Conservation (phyloP, 2,329 filamentous ascomycete species). For the Ilyonectria destructans region DNA sequence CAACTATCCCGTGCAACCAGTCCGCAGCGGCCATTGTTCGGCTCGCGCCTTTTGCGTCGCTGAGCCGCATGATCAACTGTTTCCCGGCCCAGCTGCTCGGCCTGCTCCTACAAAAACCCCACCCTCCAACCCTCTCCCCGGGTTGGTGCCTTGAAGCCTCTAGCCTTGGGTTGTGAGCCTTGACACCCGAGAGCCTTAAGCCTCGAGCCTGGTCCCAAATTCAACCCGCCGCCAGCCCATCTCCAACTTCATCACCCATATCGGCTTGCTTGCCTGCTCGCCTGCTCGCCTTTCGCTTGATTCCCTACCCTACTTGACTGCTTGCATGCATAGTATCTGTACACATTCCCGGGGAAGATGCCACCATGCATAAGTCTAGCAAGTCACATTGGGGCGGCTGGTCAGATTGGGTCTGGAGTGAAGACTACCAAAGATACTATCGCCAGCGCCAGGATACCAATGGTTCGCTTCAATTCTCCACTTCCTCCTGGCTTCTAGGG, state of each 20-base stretch:
- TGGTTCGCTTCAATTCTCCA: constrained; percentile 44
- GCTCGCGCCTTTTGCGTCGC: constrained; percentile 36
- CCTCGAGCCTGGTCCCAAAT: constrained; percentile 29
- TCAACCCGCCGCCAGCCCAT: constrained; percentile 13
- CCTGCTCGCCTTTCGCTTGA: not conserved
- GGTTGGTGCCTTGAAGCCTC: constrained; percentile 34
- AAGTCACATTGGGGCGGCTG: constrained; percentile 43
- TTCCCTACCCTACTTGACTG: not conserved
- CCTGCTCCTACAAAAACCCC: constrained; percentile 48
- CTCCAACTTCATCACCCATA: constrained; percentile 6
- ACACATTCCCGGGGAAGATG: constrained; percentile 45
- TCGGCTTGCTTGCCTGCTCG: constrained; percentile 8
- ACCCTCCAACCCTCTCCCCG: constrained; percentile 40
- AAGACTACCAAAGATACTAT: constrained; percentile 48
- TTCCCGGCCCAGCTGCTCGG: constrained; percentile 29
- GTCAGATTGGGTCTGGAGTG: constrained; percentile 51
- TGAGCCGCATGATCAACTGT: constrained; percentile 47
- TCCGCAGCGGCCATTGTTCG: constrained; percentile 38
- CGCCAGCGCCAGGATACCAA: constrained; percentile 48
- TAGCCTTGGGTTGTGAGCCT: constrained; percentile 27
- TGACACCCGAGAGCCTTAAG: constrained; percentile 32
- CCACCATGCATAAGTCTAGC: constrained; percentile 48
- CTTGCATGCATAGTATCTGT: constrained; percentile 30
- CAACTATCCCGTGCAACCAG: constrained; percentile 44
- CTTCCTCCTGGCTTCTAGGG: not conserved